A percentile compares a stretch with the other conserved stretches of the same genome.
Conservation (phyloP, 805 yeast genomes). For the Ogataea angusta region DNA sequence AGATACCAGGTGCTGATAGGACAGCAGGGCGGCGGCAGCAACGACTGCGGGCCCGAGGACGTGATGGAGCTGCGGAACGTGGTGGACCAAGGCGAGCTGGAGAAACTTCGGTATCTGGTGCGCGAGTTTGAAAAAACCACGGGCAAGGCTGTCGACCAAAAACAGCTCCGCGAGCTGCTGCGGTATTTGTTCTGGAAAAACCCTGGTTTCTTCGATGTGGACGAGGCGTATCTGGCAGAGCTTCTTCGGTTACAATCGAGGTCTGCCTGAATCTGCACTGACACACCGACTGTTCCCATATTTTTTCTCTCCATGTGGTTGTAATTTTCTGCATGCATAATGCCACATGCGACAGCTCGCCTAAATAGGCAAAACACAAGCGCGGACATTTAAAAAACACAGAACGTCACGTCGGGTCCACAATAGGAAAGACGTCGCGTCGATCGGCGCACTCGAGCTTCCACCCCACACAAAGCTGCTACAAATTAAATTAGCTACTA, state of each 20-base stretch:
- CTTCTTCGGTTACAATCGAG: conserved; percentile 34
- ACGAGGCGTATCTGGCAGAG: conserved; percentile 42
- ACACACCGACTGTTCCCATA: not conserved
- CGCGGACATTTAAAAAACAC: conserved; percentile 2
- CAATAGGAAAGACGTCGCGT: not conserved
- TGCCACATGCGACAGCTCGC: not conserved
- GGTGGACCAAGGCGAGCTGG: conserved; percentile 68
- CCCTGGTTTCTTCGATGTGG: conserved; percentile 57
- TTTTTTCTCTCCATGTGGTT: not conserved
- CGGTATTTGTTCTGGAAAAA: conserved; percentile 50
- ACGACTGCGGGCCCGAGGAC: conserved; percentile 61
- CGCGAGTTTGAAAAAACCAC: conserved; percentile 55
- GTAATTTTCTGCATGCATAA: conserved; percentile 2
- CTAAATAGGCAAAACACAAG: not conserved
- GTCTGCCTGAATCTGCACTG: not conserved
- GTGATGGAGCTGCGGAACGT: conserved; percentile 45
- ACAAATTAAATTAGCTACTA: not conserved
- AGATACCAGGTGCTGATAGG: conserved; percentile 79
- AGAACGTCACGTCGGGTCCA: not conserved
- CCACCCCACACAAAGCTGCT: conserved; percentile 1
- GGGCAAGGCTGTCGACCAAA: conserved; percentile 48
- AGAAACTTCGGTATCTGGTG: conserved; percentile 66
- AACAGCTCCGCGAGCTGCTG: conserved; percentile 54
- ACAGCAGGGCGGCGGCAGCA: conserved; percentile 73
- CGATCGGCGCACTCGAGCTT: conserved; percentile 1